A percentile compares a stretch with the other conserved stretches of the same genome.
Conservation (phyloP, 495 filamentous ascomycete species). For the Choiromyces venosus region DNA sequence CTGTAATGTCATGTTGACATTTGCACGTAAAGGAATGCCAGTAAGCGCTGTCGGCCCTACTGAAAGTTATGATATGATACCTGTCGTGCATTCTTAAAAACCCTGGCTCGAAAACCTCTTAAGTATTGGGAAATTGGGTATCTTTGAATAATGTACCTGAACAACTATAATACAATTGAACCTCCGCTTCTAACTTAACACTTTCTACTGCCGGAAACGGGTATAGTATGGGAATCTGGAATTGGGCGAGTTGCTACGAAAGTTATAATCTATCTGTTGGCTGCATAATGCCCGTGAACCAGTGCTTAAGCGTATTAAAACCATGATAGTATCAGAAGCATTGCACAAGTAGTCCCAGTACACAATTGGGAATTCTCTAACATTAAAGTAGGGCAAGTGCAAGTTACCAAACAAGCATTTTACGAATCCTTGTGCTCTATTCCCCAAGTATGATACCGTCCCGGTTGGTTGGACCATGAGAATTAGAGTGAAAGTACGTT, state of each 20-base stretch:
- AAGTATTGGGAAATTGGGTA: background rate
- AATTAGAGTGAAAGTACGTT: no score
- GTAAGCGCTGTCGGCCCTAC: conserved; percentile 6
- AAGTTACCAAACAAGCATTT: background rate
- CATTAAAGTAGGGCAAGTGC: background rate
- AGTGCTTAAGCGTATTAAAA: background rate
- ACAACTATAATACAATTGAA: background rate
- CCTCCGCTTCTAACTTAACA: background rate
- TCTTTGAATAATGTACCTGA: background rate
- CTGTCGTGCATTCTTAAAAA: conserved; percentile 7
- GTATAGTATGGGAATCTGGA: background rate
- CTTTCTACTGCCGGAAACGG: background rate
- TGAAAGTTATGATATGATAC: conserved; percentile 4
- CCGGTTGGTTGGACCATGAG: no score
- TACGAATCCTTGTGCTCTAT: background rate
- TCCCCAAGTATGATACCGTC: background rate
- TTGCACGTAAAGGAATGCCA: background rate
- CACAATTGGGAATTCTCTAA: background rate
- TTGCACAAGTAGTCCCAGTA: background rate
- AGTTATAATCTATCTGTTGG: background rate
- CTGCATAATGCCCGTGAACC: background rate
- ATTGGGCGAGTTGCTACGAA: background rate
- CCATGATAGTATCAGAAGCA: background rate
- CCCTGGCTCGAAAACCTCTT: background rate
- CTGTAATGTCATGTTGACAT: conserved; percentile 4